Conservation (phyloP, 1,284 basidiomycete species). For the Heterobasidion occidentale region DNA sequence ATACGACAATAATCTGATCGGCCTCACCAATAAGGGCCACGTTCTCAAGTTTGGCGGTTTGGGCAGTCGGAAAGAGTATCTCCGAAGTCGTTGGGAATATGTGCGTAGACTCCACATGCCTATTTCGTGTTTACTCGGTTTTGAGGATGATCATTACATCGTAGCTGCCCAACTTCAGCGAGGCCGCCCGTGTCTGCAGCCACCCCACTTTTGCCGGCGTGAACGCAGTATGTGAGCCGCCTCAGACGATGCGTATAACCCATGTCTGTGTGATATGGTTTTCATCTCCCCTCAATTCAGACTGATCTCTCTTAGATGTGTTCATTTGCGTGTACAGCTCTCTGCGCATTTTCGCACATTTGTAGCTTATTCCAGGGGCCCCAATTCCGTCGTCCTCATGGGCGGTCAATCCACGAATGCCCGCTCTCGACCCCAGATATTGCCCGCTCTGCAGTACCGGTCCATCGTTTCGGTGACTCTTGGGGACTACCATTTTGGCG, state of each 20-base stretch:
- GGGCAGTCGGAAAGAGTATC: constrained; percentile 27
- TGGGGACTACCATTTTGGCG: constrained; percentile 87
- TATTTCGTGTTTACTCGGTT: not conserved
- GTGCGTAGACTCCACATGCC: constrained; percentile 32
- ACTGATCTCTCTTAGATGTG: constrained; percentile 13
- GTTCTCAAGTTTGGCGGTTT: constrained; percentile 53
- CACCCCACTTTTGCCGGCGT: constrained; percentile 33
- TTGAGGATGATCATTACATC: constrained; percentile 2
- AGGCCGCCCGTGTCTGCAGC: constrained; percentile 39
- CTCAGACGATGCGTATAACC: constrained; percentile 50
- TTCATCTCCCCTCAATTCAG: constrained; percentile 3
- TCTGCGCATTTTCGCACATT: constrained; percentile 80
- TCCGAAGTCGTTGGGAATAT: constrained; percentile 62
- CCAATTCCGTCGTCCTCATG: constrained; percentile 59
- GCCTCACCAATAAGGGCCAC: constrained; percentile 72
- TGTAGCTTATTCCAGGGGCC: constrained; percentile 72
- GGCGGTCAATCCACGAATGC: constrained; percentile 38
- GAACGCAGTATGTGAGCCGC: constrained; percentile 24
- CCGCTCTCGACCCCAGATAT: constrained; percentile 45
- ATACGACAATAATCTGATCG: constrained; percentile 60
- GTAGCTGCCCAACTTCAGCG: constrained; percentile 67
- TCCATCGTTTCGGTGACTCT: constrained; percentile 77
- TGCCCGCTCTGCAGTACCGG: constrained; percentile 65
- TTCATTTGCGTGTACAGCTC: constrained; percentile 37
- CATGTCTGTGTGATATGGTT: constrained; percentile 41